Conservation (phyloP, 108 stramenopile genomes). For the Pseudonitzschia multiseries region DNA sequence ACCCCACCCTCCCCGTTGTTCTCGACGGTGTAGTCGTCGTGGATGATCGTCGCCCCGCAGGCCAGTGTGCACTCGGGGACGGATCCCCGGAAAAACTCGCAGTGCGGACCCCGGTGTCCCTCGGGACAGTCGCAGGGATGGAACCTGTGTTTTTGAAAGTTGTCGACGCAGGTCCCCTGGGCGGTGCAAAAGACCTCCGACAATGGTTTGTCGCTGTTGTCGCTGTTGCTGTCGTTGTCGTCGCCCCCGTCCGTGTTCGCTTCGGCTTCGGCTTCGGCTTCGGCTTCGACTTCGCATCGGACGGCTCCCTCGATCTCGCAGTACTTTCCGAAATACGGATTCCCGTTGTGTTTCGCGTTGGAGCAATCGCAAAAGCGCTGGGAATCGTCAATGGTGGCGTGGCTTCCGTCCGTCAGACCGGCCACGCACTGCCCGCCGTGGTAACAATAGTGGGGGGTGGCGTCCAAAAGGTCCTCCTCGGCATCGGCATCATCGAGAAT, state of each 20-base stretch:
- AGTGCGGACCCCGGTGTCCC: constrained; percentile 45
- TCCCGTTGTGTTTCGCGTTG: constrained; percentile 34
- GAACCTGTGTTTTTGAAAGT: constrained; percentile 18
- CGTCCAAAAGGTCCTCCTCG: not conserved
- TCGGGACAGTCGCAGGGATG: constrained; percentile 43
- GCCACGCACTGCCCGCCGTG: constrained; percentile 44
- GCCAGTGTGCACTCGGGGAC: constrained; percentile 45
- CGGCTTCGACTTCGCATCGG: too few species aligned
- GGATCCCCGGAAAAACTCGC: constrained; percentile 37
- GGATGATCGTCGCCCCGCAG: constrained; percentile 19
- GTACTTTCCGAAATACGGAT: constrained; percentile 42
- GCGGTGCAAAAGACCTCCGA: constrained; percentile 41
- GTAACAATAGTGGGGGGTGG: constrained; percentile 29
- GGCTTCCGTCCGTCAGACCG: constrained; percentile 24
- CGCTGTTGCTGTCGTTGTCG: not conserved
- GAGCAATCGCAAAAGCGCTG: constrained; percentile 44
- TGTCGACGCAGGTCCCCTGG: constrained; percentile 39
- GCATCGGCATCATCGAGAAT: not conserved
- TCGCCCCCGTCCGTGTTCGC: not conserved
- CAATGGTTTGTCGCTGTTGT: not conserved
- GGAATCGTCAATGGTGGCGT: constrained; percentile 17
- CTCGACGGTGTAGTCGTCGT: not conserved
- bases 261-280: too few species aligned
- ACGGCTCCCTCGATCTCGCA: constrained; percentile 40
- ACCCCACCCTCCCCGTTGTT: not conserved